A percentile compares a stretch with the other conserved stretches of the same genome.
phyloP scores from a whole-genome alignment of 495 filamentous ascomycete genomes.

The Penicillium psychrofluorescens region DNA sequence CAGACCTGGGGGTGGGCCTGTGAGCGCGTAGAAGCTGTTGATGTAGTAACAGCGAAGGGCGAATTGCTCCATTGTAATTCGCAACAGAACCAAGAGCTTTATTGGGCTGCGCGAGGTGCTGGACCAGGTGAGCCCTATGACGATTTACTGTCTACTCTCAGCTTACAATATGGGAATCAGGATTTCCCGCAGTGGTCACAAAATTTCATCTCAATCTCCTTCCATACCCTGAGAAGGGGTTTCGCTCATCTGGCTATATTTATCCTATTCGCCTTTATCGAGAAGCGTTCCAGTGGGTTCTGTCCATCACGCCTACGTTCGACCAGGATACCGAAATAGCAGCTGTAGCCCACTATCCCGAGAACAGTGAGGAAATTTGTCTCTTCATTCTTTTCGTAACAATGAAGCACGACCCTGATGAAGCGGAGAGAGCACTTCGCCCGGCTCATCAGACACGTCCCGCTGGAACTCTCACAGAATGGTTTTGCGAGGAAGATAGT shows the following conservation, averaged over 20 bases:
- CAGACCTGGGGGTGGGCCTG: constrained; percentile 51
- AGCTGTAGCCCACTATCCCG: constrained; percentile 23
- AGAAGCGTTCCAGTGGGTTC: constrained; percentile 35
- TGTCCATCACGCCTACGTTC: constrained; percentile 25
- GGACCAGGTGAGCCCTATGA: constrained; percentile 26
- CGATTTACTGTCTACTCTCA: too few relatives aligned
- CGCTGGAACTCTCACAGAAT: constrained; percentile 16
- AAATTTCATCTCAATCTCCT: constrained; percentile 36
- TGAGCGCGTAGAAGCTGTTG: constrained; percentile 38
- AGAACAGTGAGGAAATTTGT: constrained; percentile 13
- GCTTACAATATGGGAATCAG: not conserved
- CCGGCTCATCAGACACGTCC: constrained; percentile 28
- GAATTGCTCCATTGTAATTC: constrained; percentile 28
- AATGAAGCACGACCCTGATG: constrained; percentile 27
- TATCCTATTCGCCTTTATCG: constrained; percentile 34
- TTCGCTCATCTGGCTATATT: constrained; percentile 38
- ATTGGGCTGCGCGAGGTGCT: constrained; percentile 44
- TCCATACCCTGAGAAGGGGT: constrained; percentile 12
- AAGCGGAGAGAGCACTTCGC: constrained; percentile 24
- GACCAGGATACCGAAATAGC: constrained; percentile 38
- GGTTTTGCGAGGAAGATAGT: constrained; percentile 29
- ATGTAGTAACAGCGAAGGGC: constrained; percentile 41
- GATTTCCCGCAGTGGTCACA: constrained; percentile 44
- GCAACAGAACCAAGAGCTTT: constrained; percentile 38
- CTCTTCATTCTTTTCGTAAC: constrained; percentile 35